A percentile compares a stretch with the other conserved stretches of the same genome.
Conservation (phyloP, 2,329 filamentous ascomycete genomes). For the Xylariaceae sp. region DNA sequence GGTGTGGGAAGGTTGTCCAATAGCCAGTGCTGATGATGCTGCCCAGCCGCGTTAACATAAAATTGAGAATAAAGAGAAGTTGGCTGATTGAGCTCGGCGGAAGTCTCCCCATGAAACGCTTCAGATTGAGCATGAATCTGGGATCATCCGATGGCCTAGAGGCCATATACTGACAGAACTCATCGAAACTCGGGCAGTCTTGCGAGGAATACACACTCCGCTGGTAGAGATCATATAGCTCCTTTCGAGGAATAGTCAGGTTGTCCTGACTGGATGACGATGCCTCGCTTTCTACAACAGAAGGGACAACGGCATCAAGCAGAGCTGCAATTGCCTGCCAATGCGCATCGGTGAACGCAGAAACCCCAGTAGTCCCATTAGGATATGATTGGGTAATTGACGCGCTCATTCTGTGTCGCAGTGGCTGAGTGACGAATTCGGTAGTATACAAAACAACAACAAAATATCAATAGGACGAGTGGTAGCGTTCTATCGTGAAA, state of each 20-base stretch:
- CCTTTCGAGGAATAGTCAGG: background rate
- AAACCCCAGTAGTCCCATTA: too few species aligned
- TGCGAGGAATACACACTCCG: background rate
- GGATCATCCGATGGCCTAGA: constrained; percentile 8
- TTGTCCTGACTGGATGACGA: background rate
- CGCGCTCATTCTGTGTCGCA: too few species aligned
- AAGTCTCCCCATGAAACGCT: background rate
- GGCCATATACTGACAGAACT: constrained; percentile 13
- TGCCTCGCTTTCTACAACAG: constrained; percentile 2
- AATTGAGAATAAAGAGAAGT: background rate
- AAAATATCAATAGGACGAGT: too few species aligned
- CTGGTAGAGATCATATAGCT: constrained; percentile 6
- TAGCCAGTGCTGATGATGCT: constrained; percentile 19
- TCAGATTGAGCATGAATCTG: constrained; percentile 3
- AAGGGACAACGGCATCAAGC: constrained; percentile 25
- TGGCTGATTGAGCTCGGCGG: background rate
- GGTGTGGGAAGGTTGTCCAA: constrained; percentile 7
- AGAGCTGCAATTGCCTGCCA: constrained; percentile 20
- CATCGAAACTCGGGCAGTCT: background rate
- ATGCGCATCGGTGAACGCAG: constrained; percentile 15
- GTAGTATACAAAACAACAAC: too few species aligned
- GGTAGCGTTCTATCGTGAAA: too few species aligned
- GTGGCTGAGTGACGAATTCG: too few species aligned
- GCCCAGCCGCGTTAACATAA: constrained; percentile 15
- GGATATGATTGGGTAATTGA: too few species aligned